Evolutionary conservation across 129 eudicot genomes (phyloP), one percentile per base, ranked within the genome.

Genomic region (Logfia minima): DNA sequence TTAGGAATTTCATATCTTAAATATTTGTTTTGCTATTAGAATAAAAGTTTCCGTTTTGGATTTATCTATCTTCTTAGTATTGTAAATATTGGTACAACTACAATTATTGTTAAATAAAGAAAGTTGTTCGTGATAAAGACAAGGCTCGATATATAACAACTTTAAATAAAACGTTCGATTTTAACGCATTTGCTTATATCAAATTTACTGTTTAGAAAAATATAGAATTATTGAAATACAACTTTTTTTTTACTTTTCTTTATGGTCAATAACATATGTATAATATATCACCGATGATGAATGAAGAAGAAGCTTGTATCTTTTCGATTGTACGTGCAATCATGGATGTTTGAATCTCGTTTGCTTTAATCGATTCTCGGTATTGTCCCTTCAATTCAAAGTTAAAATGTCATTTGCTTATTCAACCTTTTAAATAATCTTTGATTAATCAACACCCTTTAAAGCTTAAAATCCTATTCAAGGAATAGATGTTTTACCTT

Each of bases 341-440:
- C 74, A 66, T 60, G 8, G 41, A 66, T n/a, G n/a, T n/a, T 64
- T 29, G 2, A 39, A 13, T n/a, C 22, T 77, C 13, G 2, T 55
- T 31, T 22, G 55, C 18, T 75, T 52, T 71, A 37, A 61, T 75
- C 63, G 21, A 75, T 32, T 6, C 41, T 28, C 34, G 9, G 1
- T 55, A 16, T 28, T 29, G 29, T 76, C 56, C 34, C 80, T 77
- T 77, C 19, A 14, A 64, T 72, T 72, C n/a, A 31, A 55, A 72
- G 51, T 11, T 32, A 53, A 56, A 28, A 23, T 19, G 14, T 3
- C 51, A 29, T 71, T 52, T 48, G 43, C 19, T 48, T 64, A 64
- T 75, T 53, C 61, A 75, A 26, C 60, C 39, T 32, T 75, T 75
- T 17, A 63, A 63, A 72, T 75, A 51, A 76, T 52, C 72, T 65